These are phyloP conservation scores for Rhizopogon vinicolor DNA, from an alignment of 768 basidiomycete species.

Conservation along the genomic window DNA sequence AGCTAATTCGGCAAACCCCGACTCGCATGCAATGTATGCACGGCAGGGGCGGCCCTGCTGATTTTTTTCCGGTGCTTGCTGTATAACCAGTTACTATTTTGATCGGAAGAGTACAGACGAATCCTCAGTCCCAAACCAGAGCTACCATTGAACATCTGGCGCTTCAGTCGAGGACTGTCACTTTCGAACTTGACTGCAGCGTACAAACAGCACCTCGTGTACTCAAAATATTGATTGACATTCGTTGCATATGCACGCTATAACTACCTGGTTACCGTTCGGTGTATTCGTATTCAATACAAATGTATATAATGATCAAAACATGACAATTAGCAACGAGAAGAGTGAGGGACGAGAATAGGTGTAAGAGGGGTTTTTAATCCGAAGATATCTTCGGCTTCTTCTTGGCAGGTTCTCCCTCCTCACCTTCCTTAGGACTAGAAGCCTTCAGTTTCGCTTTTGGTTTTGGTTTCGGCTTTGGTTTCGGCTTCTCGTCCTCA, in stretches of 20 bases:
- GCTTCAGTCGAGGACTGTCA: too few species aligned
- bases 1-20: neutral
- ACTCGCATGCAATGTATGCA: neutral
- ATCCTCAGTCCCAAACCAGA: too few species aligned
- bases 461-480: slow-evolving; percentile 34
- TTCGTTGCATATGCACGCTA: neutral
- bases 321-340: neutral
- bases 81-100: too few species aligned
- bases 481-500: slow-evolving; percentile 26
- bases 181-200: too few species aligned
- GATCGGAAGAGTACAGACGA: too few species aligned
- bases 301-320: neutral
- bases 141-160: too few species aligned
- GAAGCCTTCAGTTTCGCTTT: slow-evolving; percentile 39
- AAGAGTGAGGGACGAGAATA: neutral
- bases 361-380: neutral
- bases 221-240: too few species aligned
- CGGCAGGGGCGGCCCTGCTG: too few species aligned
- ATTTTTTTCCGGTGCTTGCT: too few species aligned
- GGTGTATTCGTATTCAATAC: neutral
- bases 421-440: slow-evolving; percentile 28
- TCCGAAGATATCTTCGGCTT: slow-evolving; percentile 53
- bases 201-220: too few species aligned
- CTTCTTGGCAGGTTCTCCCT: slow-evolving; percentile 66
- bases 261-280: neutral